A percentile compares a stretch with the other conserved stretches of the same genome.
phyloP scores from a whole-genome alignment of 352 stramenopile genomes.

The Hyaloperonospora arabidopsidis region DNA sequence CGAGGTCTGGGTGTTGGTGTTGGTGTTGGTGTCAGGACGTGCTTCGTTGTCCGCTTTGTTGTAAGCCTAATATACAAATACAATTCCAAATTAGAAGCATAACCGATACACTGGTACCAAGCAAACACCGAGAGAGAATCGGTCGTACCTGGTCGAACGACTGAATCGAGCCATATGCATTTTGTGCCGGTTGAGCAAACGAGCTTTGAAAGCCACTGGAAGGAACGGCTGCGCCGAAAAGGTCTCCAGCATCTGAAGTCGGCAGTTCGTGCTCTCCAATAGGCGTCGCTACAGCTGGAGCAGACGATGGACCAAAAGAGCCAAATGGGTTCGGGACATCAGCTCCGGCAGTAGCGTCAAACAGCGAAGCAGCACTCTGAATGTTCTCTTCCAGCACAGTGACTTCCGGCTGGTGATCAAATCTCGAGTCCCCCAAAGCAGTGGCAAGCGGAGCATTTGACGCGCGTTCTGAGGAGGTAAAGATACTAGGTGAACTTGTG shows the following conservation, averaged over 20 bases:
- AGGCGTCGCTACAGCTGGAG: slow-evolving; percentile 8
- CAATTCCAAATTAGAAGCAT: slow-evolving; percentile 7
- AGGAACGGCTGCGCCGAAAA: slow-evolving; percentile 43
- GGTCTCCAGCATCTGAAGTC: slow-evolving; percentile 41
- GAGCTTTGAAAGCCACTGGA: slow-evolving; percentile 26
- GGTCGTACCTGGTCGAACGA: slow-evolving; percentile 34
- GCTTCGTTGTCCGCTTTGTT: slow-evolving; percentile 11
- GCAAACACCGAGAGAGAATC: background rate
- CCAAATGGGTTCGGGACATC: slow-evolving; percentile 51
- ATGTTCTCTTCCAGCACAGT: slow-evolving; percentile 20
- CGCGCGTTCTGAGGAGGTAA: slow-evolving; percentile 20
- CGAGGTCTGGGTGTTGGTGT: slow-evolving; percentile 6
- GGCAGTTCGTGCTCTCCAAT: slow-evolving; percentile 42
- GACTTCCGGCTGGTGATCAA: slow-evolving; percentile 8
- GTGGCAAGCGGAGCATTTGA: slow-evolving; percentile 7
- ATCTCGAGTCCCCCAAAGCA: slow-evolving; percentile 7
- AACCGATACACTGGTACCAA: background rate
- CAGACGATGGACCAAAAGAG: slow-evolving; percentile 26
- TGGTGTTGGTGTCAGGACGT: slow-evolving; percentile 3
- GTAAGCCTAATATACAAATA: slow-evolving; percentile 17
- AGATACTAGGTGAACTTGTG: slow-evolving; percentile 24
- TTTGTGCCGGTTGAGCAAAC: slow-evolving; percentile 24
- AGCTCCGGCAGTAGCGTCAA: slow-evolving; percentile 40
- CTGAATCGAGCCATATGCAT: slow-evolving; percentile 26
- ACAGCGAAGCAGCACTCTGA: slow-evolving; percentile 49